phyloP scores from a whole-genome alignment of 108 stramenopile species.

The Heterococcus sp. region DNA sequence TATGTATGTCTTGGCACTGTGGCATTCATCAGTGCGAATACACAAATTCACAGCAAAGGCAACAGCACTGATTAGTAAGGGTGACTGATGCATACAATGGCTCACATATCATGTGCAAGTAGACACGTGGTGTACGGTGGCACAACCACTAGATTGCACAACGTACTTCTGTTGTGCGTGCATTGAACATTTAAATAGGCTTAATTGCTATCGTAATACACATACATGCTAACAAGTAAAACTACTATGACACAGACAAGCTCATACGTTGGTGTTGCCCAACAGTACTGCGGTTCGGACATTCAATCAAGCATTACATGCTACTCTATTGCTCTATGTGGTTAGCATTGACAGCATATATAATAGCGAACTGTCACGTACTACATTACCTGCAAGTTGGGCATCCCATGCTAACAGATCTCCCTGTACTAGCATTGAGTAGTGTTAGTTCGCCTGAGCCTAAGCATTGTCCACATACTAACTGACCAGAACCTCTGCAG shows the following conservation, averaged over 20 bases:
- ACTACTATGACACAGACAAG: background rate
- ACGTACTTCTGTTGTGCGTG: background rate
- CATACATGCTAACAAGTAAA: background rate
- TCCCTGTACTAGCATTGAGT: background rate
- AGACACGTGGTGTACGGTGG: background rate
- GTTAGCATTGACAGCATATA: background rate
- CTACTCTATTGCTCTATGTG: too few species aligned
- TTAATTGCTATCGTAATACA: background rate
- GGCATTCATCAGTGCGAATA: constrained; percentile 10
- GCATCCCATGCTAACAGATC: background rate
- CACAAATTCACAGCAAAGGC: background rate
- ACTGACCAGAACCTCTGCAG: background rate
- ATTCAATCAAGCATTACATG: background rate
- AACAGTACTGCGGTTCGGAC: background rate
- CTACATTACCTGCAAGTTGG: background rate
- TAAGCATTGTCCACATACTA: background rate
- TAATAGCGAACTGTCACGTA: too few species aligned
- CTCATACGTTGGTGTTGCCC: background rate
- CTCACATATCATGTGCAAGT: background rate
- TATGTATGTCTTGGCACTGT: constrained; percentile 20
- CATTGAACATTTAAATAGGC: background rate
- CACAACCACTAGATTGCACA: background rate
- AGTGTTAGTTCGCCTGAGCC: background rate
- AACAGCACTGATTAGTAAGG: background rate
- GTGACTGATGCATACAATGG: background rate